These are phyloP conservation scores for Chlamydomonas applanata DNA, from an alignment of 139 green algal species.

Conservation along the genomic window DNA sequence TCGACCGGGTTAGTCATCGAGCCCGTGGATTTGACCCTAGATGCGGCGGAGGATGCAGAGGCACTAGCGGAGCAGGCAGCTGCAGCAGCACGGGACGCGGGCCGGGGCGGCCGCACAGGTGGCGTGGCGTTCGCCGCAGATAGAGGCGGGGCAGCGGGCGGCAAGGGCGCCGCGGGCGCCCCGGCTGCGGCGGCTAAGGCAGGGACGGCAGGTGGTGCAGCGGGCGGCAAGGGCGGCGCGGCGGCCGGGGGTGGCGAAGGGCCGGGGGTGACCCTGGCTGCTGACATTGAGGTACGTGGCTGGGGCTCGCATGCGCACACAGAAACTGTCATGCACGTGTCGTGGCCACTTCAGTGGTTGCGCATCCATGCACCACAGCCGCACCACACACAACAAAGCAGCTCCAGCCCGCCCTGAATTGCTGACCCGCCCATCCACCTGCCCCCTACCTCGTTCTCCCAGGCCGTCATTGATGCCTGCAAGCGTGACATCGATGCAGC, in stretches of 20 bases:
- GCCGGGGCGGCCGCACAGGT: background rate
- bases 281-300: conserved; percentile 5
- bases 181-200: conserved; percentile 8
- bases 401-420: background rate
- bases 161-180: background rate
- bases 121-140: background rate
- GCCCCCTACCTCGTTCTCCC: conserved; percentile 23
- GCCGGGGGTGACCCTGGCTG: background rate
- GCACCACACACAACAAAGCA: background rate
- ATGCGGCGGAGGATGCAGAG: conserved; percentile 6
- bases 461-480: conserved; percentile 36
- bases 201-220: too few relatives aligned
- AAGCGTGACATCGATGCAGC: conserved; percentile 44
- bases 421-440: background rate
- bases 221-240: background rate
- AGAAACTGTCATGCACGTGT: too few relatives aligned
- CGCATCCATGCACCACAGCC: too few relatives aligned
- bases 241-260: background rate
- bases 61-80: background rate
- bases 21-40: conserved; percentile 19
- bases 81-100: background rate
- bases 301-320: too few relatives aligned
- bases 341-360: too few relatives aligned
- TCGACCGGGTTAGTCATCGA: conserved; percentile 12
- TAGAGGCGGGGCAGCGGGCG: background rate